phyloP scores from a whole-genome alignment of 352 stramenopile species.

The Globisporangium lucens region DNA sequence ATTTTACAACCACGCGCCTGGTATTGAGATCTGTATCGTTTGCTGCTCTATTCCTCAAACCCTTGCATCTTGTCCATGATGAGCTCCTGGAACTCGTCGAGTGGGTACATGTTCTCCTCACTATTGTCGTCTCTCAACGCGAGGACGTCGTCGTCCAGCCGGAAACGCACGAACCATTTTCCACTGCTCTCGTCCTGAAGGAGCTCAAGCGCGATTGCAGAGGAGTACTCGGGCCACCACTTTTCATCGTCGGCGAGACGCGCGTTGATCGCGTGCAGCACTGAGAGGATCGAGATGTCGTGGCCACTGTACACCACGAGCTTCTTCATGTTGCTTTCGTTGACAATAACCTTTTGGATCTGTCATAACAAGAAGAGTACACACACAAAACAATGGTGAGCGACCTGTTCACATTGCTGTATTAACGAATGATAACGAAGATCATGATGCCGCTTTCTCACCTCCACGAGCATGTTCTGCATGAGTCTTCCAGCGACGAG shows the following conservation, averaged over 20 bases:
- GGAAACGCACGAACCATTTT: constrained; percentile 53
- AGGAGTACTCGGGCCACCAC: constrained; percentile 78
- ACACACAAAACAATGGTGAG: not conserved
- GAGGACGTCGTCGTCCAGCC: constrained; percentile 48
- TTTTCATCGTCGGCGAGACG: constrained; percentile 36
- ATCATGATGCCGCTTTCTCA: constrained; percentile 4
- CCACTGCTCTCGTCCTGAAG: constrained; percentile 50
- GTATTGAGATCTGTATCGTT: not conserved
- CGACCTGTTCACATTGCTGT: not conserved
- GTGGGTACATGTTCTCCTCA: constrained; percentile 21
- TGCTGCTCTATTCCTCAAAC: constrained; percentile 4
- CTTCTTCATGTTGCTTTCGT: constrained; percentile 39
- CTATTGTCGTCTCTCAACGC: constrained; percentile 17
- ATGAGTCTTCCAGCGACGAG: constrained; percentile 63
- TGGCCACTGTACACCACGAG: constrained; percentile 81
- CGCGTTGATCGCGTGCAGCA: constrained; percentile 63
- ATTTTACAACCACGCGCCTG: not conserved
- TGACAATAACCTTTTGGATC: constrained; percentile 42
- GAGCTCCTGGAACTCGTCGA: constrained; percentile 42
- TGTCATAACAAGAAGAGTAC: not conserved
- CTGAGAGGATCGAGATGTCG: constrained; percentile 71
- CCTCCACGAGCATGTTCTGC: constrained; percentile 54
- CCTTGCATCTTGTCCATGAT: constrained; percentile 28
- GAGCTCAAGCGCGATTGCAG: constrained; percentile 62
- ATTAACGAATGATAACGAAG: not conserved